Base-by-base conservation (phyloP, 371 early-diverging fungal genomes). In the Rhizomucor pusillus region DNA sequence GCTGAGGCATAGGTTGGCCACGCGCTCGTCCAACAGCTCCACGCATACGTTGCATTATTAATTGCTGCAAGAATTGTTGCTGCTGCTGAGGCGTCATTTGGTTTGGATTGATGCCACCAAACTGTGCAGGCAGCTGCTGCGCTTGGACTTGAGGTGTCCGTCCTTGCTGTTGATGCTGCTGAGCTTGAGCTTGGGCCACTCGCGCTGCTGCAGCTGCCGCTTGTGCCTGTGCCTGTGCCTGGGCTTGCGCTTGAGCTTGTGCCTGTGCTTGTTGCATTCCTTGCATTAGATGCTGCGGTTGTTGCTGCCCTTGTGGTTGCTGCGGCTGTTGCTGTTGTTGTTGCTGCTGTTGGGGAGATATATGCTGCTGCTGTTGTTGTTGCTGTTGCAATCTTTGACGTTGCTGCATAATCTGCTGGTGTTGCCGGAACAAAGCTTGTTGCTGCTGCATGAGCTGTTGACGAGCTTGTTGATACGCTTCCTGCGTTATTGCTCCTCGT, bases 21-120 rank as follows among this genome's bases (percentile, higher is more conserved):
- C 43, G 53, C n/a, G 69, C 74, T 35, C 69, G 54, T 5, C 71
- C 11, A 14, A 9, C 37, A 37, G 37, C 37, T 11, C 37, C 37
- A 14, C 37, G 37, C 37, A 37, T 37, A 14, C 37, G 37, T 37
- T 37, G 24, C 23, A 63, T 23, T 20, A 49, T 60, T 43, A 62
- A 48, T 50, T 71, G 71, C 33, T 66, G 37, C 63, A 75, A 67
- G 6, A 75, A 37, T 7, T 66, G 69, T 44, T 72, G 73, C 19
- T 67, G 24, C 24, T 69, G 66, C 45, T 58, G 67, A 25, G 59
- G 54, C 47, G 48, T 75, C 37, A 68, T 22, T 33, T 68, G 72
- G 3, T 47, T 50, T 5, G 47, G 46, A 47, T 67, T 67, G 9
- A 61, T 41, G 22, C 60, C 14, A 9, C 11, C 59, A 29, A 56